A percentile compares a stretch with the other conserved stretches of the same genome.
Conservation (phyloP, 192 early-diverging fungal species). For the Rhizophagus prolifer region DNA sequence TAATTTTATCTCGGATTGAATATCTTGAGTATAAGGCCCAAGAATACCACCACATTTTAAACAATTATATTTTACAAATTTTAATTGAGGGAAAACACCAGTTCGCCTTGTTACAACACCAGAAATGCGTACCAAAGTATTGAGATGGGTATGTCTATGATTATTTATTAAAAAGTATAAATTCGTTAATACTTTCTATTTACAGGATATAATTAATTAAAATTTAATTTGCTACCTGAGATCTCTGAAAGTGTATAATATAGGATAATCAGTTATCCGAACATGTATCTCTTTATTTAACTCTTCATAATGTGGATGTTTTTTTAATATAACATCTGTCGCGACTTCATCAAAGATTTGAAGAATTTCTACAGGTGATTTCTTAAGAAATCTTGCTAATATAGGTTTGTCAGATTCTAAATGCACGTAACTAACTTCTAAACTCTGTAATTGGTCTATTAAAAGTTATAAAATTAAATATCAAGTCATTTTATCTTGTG, state of each 20-base stretch:
- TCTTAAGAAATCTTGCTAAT: constrained; percentile 86
- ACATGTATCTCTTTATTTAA: constrained; percentile 95
- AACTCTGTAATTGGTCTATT: constrained; percentile 58
- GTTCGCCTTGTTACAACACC: constrained; percentile 94
- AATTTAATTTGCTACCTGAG: constrained; percentile 48
- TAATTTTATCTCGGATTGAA: constrained; percentile 81
- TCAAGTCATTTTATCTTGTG: not conserved
- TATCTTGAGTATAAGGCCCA: constrained; percentile 94
- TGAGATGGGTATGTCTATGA: constrained; percentile 80
- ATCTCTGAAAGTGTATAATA: constrained; percentile 82
- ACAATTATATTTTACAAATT: constrained; percentile 96
- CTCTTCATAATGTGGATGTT: constrained; percentile 87
- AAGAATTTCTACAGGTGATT: constrained; percentile 85
- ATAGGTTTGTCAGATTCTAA: constrained; percentile 76
- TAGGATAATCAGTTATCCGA: constrained; percentile 85
- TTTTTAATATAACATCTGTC: constrained; percentile 82
- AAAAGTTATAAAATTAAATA: not conserved
- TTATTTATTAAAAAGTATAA: constrained; percentile 35
- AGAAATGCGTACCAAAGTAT: constrained; percentile 85
- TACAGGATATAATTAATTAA: not conserved
- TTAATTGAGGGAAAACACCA: constrained; percentile 95
- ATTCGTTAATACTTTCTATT: not conserved
- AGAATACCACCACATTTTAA: constrained; percentile 87
- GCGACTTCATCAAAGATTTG: constrained; percentile 93
- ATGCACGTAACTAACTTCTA: constrained; percentile 87